phyloP scores from a whole-genome alignment of 345 rosid genomes.

The Citrus unshiu region DNA sequence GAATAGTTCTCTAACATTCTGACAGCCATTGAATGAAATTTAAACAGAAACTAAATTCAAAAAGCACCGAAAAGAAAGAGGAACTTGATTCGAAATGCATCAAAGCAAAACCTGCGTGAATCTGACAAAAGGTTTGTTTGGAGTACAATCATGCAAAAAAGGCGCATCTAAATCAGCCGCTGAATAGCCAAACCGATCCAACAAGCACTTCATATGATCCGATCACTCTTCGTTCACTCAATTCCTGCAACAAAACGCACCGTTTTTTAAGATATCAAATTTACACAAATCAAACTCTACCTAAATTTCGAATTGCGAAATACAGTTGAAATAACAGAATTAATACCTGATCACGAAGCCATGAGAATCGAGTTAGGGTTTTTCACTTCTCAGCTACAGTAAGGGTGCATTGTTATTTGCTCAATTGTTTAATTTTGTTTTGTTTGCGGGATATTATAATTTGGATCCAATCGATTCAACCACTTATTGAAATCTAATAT shows the following conservation, averaged over 20 bases:
- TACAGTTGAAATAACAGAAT: neutral
- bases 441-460: neutral
- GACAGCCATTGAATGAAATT: neutral
- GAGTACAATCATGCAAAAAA: slow-evolving; percentile 14
- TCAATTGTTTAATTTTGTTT: neutral
- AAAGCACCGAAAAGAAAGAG: neutral
- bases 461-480: no score
- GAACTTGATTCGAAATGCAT: neutral
- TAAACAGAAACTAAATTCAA: neutral
- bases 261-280: neutral
- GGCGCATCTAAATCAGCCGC: slow-evolving; percentile 26
- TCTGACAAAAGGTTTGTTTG: slow-evolving; percentile 10
- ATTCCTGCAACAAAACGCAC: slow-evolving; percentile 16
- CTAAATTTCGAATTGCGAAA: neutral
- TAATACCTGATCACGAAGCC: slow-evolving; percentile 29
- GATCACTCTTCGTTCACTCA: slow-evolving; percentile 6
- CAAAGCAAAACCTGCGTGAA: slow-evolving; percentile 21
- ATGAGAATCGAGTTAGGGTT: slow-evolving; percentile 16
- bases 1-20: neutral
- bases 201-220: slow-evolving; percentile 34
- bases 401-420: slow-evolving; percentile 6
- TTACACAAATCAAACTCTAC: neutral
- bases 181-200: slow-evolving; percentile 21
- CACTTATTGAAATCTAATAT: no score
- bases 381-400: neutral